Conservation (phyloP, 176 grass and related monocot genomes). For the Guadua angustifolia region DNA sequence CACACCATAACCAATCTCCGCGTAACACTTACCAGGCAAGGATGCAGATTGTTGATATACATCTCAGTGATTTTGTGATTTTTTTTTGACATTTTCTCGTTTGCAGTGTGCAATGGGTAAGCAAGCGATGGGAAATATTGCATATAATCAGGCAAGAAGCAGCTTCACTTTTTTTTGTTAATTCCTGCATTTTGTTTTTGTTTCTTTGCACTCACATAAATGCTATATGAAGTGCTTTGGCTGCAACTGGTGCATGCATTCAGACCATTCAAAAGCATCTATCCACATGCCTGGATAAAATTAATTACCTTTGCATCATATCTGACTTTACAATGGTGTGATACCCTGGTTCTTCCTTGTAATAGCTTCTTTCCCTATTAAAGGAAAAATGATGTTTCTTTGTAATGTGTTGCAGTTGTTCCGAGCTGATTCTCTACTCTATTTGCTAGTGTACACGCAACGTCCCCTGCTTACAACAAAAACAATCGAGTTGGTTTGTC, state of each 20-base stretch:
- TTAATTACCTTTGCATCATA: neutral
- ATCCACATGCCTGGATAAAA: neutral
- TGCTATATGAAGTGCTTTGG: neutral
- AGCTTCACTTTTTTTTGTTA: slow-evolving; percentile 31
- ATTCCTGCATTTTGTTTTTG: slow-evolving; percentile 21
- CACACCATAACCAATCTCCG: slow-evolving; percentile 99
- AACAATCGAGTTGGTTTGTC: slow-evolving; percentile 89
- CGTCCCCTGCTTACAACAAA: slow-evolving; percentile 94
- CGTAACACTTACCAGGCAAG: slow-evolving; percentile 95
- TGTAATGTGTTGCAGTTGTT: slow-evolving; percentile 59
- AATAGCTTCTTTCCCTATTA: slow-evolving; percentile 22
- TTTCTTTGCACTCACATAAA: neutral
- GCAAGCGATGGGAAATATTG: slow-evolving; percentile 99
- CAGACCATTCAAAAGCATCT: slow-evolving; percentile 20
- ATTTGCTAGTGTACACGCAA: slow-evolving; percentile 89
- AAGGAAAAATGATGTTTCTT: slow-evolving; percentile 44
- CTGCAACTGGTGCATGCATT: slow-evolving; percentile 15
- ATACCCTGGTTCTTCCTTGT: slow-evolving; percentile 13
- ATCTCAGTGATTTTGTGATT: slow-evolving; percentile 16
- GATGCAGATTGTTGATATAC: slow-evolving; percentile 18
- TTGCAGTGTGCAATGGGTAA: slow-evolving; percentile 98
- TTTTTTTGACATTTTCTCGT: slow-evolving; percentile 35
- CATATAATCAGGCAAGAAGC: slow-evolving; percentile 82
- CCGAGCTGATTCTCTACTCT: slow-evolving; percentile 88
- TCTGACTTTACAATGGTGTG: slow-evolving; percentile 6